Percentiles rank a stretch among this genome's conserved stretches.
Evolutionary conservation across 1,284 basidiomycete species (phyloP).

Genomic region (Microbotryum violaceum): DNA sequence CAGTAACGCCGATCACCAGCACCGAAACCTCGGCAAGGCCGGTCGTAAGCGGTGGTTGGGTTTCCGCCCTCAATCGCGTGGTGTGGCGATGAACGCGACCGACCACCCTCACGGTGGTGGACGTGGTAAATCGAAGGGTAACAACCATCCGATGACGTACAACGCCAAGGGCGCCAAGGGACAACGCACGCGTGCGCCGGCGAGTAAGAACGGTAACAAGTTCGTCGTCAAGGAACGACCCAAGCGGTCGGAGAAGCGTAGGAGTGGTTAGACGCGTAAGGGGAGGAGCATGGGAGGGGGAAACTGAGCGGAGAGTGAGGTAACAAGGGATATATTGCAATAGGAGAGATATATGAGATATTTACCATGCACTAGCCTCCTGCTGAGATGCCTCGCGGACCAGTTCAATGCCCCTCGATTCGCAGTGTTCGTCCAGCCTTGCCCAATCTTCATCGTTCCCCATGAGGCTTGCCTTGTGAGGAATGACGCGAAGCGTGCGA

Average conservation of each 20-base stretch:
- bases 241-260: conserved; percentile 9
- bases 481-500: too few relatives aligned
- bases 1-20: conserved; percentile 86
- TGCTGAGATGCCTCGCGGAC: too few relatives aligned
- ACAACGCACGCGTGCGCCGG: conserved; percentile 82
- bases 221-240: conserved; percentile 62
- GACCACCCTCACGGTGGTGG: conserved; percentile 98
- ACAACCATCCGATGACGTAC: conserved; percentile 67
- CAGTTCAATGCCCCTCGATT: too few relatives aligned
- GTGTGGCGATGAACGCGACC: conserved; percentile 95
- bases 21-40: conserved; percentile 79
- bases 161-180: conserved; percentile 86
- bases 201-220: conserved; percentile 85
- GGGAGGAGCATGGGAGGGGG: too few relatives aligned
- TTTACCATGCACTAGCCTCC: too few relatives aligned
- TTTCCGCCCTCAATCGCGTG: conserved; percentile 75
- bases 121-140: conserved; percentile 93
- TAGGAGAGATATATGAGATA: too few relatives aligned
- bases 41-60: conserved; percentile 86
- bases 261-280: too few relatives aligned
- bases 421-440: too few relatives aligned
- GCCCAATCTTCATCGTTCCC: too few relatives aligned
- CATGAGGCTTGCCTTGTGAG: too few relatives aligned
- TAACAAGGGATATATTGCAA: too few relatives aligned
- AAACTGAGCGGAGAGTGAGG: too few relatives aligned